Conservation (phyloP, 2,329 filamentous ascomycete genomes). For the Penicillium sp. region DNA sequence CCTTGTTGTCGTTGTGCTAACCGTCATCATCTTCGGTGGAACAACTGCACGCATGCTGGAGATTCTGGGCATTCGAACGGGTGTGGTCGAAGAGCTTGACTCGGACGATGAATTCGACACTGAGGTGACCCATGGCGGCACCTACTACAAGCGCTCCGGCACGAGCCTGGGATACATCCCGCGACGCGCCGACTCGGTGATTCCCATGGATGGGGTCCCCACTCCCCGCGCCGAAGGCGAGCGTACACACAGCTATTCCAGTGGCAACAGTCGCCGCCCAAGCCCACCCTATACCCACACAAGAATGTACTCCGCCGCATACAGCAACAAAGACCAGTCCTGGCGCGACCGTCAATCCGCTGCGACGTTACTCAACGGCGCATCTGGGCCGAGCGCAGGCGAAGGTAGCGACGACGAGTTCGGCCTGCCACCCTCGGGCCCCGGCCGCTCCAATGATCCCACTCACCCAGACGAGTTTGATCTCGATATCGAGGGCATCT, state of each 20-base stretch:
- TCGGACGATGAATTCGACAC: constrained; percentile 99
- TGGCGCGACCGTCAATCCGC: constrained; percentile 34
- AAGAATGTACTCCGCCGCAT: constrained; percentile 46
- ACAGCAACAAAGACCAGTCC: constrained; percentile 40
- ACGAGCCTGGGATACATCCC: constrained; percentile 69
- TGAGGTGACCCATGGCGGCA: constrained; percentile 61
- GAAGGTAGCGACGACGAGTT: constrained; percentile 46
- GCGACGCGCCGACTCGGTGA: constrained; percentile 52
- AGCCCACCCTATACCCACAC: constrained; percentile 42
- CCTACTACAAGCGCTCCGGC: constrained; percentile 72
- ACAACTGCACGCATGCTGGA: constrained; percentile 97
- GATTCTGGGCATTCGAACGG: constrained; percentile 90
- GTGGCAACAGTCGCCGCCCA: constrained; percentile 48
- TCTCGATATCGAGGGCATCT: constrained; percentile 33
- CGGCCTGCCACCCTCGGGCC: constrained; percentile 32
- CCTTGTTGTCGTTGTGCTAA: constrained; percentile 92
- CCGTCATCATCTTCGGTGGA: constrained; percentile 96
- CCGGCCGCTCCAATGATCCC: constrained; percentile 34
- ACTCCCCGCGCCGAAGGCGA: constrained; percentile 28
- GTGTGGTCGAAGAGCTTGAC: constrained; percentile 92
- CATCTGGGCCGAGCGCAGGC: constrained; percentile 19
- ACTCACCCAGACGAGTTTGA: constrained; percentile 29
- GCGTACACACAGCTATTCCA: constrained; percentile 45
- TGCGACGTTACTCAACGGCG: constrained; percentile 45
- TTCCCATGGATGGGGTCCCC: constrained; percentile 45